Evolutionary conservation across 345 rosid genomes (phyloP).

Genomic region (Arabidopsis suecica): DNA sequence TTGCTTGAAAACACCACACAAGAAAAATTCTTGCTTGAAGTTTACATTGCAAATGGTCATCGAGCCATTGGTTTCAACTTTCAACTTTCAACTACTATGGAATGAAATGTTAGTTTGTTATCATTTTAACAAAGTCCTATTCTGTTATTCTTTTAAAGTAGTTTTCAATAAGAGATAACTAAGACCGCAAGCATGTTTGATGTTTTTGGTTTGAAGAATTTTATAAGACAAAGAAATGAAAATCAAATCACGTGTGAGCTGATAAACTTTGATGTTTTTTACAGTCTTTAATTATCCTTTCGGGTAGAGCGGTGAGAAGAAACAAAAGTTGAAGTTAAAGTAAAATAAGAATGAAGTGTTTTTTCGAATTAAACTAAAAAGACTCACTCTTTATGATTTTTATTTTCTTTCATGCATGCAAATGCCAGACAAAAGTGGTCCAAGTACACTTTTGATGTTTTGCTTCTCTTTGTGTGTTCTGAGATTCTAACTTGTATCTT

Average conservation of each 20-base stretch:
- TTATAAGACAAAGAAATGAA: background rate
- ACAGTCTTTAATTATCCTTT: slow-evolving; percentile 25
- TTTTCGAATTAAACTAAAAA: slow-evolving; percentile 21
- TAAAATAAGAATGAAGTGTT: background rate
- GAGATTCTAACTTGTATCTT: slow-evolving; percentile 29
- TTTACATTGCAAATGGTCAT: background rate
- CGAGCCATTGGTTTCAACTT: background rate
- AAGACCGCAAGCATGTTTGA: background rate
- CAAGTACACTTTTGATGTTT: slow-evolving; percentile 43
- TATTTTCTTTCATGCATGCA: slow-evolving; percentile 41
- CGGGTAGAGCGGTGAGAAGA: slow-evolving; percentile 34
- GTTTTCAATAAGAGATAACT: too few relatives aligned
- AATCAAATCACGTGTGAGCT: slow-evolving; percentile 27
- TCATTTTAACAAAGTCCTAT: background rate
- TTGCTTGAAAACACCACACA: background rate
- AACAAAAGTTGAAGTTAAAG: slow-evolving; percentile 27
- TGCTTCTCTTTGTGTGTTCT: slow-evolving; percentile 34
- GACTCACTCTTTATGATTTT: slow-evolving; percentile 14
- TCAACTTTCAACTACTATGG: background rate
- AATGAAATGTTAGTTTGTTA: background rate
- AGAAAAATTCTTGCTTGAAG: background rate
- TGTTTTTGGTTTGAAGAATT: background rate
- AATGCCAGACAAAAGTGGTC: slow-evolving; percentile 44
- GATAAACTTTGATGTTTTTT: slow-evolving; percentile 9
- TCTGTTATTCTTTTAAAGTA: too few relatives aligned